A percentile compares a stretch with the other conserved stretches of the same genome.
Evolutionary conservation across 2,329 filamentous ascomycete species (phyloP).

Genomic region (Claviceps sorghi): DNA sequence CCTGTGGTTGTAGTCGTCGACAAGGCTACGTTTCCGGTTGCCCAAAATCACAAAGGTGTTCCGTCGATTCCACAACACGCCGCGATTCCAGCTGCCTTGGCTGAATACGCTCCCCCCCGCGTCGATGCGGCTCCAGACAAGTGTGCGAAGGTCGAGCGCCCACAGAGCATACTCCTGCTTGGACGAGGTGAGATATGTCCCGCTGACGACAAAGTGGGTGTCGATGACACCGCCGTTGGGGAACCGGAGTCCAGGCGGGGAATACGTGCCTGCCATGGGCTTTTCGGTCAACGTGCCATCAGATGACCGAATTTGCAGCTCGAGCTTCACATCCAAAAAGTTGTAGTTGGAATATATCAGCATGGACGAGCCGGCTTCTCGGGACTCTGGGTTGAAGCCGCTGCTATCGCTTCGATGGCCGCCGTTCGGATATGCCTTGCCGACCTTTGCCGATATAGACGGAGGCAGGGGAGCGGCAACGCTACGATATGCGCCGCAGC

Average conservation of each 20-base stretch:
- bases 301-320: conserved; percentile 73
- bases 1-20: conserved; percentile 96
- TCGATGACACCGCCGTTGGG: conserved; percentile 93
- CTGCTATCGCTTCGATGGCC: conserved; percentile 26
- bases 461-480: conserved; percentile 75
- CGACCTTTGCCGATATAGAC: conserved; percentile 50
- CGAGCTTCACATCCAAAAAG: conserved; percentile 90
- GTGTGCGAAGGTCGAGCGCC: conserved; percentile 75
- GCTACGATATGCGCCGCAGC: conserved; percentile 90
- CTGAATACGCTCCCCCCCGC: conserved; percentile 88
- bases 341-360: conserved; percentile 99
- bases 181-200: conserved; percentile 91
- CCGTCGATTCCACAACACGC: conserved; percentile 79
- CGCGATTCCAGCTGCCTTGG: conserved; percentile 94
- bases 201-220: conserved; percentile 92
- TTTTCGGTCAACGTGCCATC: conserved; percentile 78
- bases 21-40: conserved; percentile 80
- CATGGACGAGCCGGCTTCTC: conserved; percentile 57
- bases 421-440: conserved; percentile 36
- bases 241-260: conserved; percentile 83
- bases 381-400: conserved; percentile 37
- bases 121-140: conserved; percentile 93
- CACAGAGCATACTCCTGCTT: conserved; percentile 97
- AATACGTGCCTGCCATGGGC: conserved; percentile 73
- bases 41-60: conserved; percentile 95